A percentile compares a stretch with the other conserved stretches of the same genome.
Evolutionary conservation across 1,284 basidiomycete genomes (phyloP).

Genomic region (Ceratobasidium sp.): DNA sequence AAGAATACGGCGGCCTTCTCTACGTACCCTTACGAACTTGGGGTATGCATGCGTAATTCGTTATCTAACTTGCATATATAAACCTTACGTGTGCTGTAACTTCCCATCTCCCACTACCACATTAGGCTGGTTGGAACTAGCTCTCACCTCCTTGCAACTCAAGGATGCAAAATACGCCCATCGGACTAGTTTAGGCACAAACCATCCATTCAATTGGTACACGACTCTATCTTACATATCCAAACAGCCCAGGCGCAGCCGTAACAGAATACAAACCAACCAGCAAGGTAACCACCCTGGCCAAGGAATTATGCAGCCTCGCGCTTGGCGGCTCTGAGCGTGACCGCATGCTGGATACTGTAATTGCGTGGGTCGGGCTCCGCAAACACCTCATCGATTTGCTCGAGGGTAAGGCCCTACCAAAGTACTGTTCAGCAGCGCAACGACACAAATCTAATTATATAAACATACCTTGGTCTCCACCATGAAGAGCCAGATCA

Average conservation of each 20-base stretch:
- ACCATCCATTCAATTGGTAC: neutral
- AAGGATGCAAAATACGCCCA: too few species aligned
- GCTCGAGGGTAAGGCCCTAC: constrained; percentile 65
- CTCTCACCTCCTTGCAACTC: too few species aligned
- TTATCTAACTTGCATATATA: too few species aligned
- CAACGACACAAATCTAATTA: constrained; percentile 30
- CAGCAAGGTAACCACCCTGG: neutral
- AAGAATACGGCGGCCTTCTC: too few species aligned
- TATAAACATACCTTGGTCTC: constrained; percentile 56
- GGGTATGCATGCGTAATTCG: too few species aligned
- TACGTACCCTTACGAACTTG: too few species aligned
- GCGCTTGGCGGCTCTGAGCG: constrained; percentile 22
- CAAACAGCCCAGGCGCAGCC: neutral
- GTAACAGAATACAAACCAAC: neutral
- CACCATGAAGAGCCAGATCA: constrained; percentile 67
- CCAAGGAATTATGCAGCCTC: constrained; percentile 3
- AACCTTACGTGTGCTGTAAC: too few species aligned
- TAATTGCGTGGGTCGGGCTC: constrained; percentile 62
- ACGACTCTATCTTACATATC: constrained; percentile 19
- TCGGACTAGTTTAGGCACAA: neutral
- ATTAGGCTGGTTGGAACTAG: too few species aligned
- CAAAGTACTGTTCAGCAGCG: neutral
- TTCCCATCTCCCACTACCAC: too few species aligned
- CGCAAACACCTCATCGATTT: constrained; percentile 67
- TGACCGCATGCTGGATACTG: constrained; percentile 54